Evolutionary conservation across 2,329 filamentous ascomycete genomes (phyloP), one percentile per base, ranked within the genome.

Genomic region (Rutstroemia sp.): DNA sequence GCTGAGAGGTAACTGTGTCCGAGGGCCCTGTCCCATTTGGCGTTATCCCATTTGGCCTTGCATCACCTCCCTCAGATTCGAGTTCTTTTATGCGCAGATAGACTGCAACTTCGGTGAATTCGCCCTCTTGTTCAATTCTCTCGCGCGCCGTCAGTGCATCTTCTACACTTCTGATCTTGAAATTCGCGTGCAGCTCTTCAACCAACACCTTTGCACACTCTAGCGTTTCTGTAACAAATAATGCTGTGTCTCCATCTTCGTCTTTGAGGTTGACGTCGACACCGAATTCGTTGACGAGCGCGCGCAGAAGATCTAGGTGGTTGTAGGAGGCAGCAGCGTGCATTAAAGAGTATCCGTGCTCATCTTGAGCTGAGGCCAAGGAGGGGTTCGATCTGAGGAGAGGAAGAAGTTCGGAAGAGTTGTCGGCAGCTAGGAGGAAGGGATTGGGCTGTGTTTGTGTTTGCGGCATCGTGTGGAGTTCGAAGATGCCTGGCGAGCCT

Each of bases 291-390:
- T 77, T 77, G 27, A 96, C 78, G 5, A 99, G 79, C 0, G 82
- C 73, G 58, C 88, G 86, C 16, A 96, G 79, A 16, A 99, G 83
- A 55, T 88, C 82, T 38, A 89, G 74, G 69, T 97, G 92, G 69
- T 87, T 88, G 78, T 97, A 99, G 64, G 92, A 96, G 17, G 89
- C 86, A 16, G 92, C 90, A 52, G 94, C 94, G 72, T 99, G 94
- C 49, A 97, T 76, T 25, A 97, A 83, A 48, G 91, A 95, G 75
- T 99, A 99, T 66, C 94, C 94, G 68, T 96, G 88, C 58, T 87
- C 84, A 72, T 99, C 94, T 73, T 95, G 89, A 52, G 80, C 75
- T 2, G 84, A 81, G 54, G 94, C 92, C 53, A 95, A 77, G n/a
- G 81, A 73, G 36, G 90, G 89, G 63, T 90, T 81, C 59, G 84